These are phyloP conservation scores for Poa pratensis DNA, from an alignment of 176 grass and related monocot genomes.

Conservation along the genomic window DNA sequence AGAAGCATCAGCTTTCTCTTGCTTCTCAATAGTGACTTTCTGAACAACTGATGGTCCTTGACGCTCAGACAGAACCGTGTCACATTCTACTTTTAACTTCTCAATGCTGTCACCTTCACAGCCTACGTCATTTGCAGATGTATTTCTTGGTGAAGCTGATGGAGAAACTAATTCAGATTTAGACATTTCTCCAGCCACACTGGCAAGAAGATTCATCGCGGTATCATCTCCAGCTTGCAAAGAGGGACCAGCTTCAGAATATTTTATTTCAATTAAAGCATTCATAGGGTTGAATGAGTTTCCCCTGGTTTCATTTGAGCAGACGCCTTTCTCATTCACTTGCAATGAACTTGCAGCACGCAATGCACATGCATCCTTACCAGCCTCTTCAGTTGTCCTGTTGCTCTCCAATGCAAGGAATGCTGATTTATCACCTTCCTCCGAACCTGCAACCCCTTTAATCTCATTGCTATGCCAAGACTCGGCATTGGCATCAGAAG, in stretches of 20 bases:
- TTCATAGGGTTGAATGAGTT: conserved; percentile 89
- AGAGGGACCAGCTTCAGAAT: conserved; percentile 62
- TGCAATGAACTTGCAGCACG: conserved; percentile 55
- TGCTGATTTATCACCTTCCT: conserved; percentile 76
- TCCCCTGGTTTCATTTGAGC: conserved; percentile 48
- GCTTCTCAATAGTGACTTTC: conserved; percentile 28
- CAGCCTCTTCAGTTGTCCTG: conserved; percentile 51
- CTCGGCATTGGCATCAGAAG: conserved; percentile 57
- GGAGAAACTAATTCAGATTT: conserved; percentile 71
- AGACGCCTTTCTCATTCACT: conserved; percentile 59
- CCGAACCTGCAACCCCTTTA: conserved; percentile 52
- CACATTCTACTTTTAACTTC: conserved; percentile 52
- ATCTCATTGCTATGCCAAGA: conserved; percentile 75
- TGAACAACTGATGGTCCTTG: conserved; percentile 27
- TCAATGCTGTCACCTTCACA: conserved; percentile 42
- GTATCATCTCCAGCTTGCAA: conserved; percentile 75
- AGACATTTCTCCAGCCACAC: conserved; percentile 88
- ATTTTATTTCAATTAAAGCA: conserved; percentile 96
- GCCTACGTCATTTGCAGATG: conserved; percentile 50
- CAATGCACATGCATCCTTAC: conserved; percentile 47
- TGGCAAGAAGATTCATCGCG: conserved; percentile 94
- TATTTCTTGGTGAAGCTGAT: conserved; percentile 47
- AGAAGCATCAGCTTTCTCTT: conserved; percentile 39
- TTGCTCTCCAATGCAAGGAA: conserved; percentile 44
- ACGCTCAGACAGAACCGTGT: conserved; percentile 20